phyloP scores from a whole-genome alignment of 805 yeast genomes.

The Aciculoconidium aculeatum region DNA sequence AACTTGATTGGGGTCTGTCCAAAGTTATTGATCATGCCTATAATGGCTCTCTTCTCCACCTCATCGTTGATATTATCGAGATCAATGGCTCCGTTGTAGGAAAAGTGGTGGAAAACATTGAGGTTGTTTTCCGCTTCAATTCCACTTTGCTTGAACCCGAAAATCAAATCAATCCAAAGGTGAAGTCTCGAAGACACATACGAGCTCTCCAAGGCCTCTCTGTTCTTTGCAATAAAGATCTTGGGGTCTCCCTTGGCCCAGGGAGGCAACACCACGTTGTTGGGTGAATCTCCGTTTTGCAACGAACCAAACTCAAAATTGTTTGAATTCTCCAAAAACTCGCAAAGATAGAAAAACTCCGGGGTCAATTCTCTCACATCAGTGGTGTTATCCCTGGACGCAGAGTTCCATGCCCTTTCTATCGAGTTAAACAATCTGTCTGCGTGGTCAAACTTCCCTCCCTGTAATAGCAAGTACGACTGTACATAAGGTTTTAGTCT shows the following conservation, averaged over 20 bases:
- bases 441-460: slow-evolving; percentile 85
- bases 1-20: slow-evolving; percentile 85
- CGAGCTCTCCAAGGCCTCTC: slow-evolving; percentile 80
- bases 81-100: slow-evolving; percentile 80
- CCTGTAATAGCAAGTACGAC: slow-evolving; percentile 73
- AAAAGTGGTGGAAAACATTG: slow-evolving; percentile 78
- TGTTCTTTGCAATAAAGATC: slow-evolving; percentile 64
- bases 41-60: slow-evolving; percentile 65
- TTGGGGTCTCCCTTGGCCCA: slow-evolving; percentile 82
- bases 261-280: slow-evolving; percentile 66
- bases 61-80: slow-evolving; percentile 70
- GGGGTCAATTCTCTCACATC: slow-evolving; percentile 87
- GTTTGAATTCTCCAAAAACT: slow-evolving; percentile 63
- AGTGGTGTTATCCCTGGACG: slow-evolving; percentile 72
- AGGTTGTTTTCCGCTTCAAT: slow-evolving; percentile 56
- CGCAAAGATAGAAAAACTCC: slow-evolving; percentile 79
- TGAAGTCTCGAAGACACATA: slow-evolving; percentile 73
- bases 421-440: slow-evolving; percentile 74
- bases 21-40: slow-evolving; percentile 84
- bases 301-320: slow-evolving; percentile 62
- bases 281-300: slow-evolving; percentile 56
- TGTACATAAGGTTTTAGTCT: slow-evolving; percentile 77
- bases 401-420: slow-evolving; percentile 75
- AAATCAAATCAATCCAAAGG: slow-evolving; percentile 80
- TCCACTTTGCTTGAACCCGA: slow-evolving; percentile 79